Percentiles rank a stretch among this genome's conserved stretches.
Evolutionary conservation across 768 basidiomycete species (phyloP).

Genomic region (Boletus speciosus): DNA sequence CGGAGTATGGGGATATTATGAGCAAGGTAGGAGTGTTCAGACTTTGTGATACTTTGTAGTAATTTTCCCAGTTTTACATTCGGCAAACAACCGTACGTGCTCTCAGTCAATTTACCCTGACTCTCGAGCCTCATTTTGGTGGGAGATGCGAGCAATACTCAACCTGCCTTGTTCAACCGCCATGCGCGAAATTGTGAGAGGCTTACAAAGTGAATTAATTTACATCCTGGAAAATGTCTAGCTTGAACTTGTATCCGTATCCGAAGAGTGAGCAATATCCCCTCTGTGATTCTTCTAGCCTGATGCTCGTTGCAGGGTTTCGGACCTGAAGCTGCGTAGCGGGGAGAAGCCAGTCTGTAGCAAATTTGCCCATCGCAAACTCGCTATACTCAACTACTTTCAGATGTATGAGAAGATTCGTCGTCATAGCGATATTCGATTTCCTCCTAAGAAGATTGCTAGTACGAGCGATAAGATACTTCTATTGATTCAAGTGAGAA

Average conservation of each 20-base stretch:
- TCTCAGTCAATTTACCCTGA: neutral
- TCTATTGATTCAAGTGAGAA: constrained; percentile 68
- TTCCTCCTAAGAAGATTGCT: constrained; percentile 64
- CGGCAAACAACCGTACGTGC: constrained; percentile 58
- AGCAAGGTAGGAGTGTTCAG: constrained; percentile 57
- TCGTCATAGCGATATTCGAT: constrained; percentile 76
- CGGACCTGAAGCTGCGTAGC: constrained; percentile 61
- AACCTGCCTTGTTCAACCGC: constrained; percentile 51
- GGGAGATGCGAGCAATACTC: constrained; percentile 66
- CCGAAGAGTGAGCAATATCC: constrained; percentile 56
- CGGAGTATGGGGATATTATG: constrained; percentile 83
- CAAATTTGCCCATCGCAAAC: neutral
- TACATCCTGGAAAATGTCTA: constrained; percentile 24
- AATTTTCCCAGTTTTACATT: constrained; percentile 62
- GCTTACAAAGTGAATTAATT: neutral
- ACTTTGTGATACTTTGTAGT: neutral
- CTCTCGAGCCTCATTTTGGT: neutral
- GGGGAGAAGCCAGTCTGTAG: constrained; percentile 68
- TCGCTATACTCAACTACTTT: neutral
- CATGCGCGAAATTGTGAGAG: constrained; percentile 64
- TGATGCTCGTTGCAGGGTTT: constrained; percentile 45
- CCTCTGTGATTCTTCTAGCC: neutral
- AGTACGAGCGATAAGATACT: constrained; percentile 76
- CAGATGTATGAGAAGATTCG: constrained; percentile 66
- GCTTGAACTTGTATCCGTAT: constrained; percentile 61